Conservation (phyloP, 371 early-diverging fungal genomes). For the Mortierella sp. region DNA sequence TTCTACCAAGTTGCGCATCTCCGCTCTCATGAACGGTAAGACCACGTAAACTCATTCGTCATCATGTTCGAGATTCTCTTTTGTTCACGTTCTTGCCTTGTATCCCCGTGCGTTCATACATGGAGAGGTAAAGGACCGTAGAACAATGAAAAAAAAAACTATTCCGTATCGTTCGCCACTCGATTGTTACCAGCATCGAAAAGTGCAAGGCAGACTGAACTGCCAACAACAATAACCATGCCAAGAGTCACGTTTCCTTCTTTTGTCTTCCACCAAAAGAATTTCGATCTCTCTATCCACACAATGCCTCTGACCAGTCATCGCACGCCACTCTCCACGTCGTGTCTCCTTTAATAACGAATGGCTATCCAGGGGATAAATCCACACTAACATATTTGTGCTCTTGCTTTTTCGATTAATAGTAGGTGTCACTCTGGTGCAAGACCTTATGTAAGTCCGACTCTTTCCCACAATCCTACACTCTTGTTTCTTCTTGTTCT, state of each 20-base stretch:
- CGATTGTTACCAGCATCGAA: background rate
- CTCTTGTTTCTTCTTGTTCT: conserved; percentile 15
- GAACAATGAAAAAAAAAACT: too few relatives aligned
- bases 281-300: background rate
- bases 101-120: background rate
- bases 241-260: conserved; percentile 17
- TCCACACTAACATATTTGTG: background rate
- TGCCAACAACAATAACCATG: background rate
- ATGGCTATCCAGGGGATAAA: conserved; percentile 11
- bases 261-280: conserved; percentile 24
- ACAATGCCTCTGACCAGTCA: conserved; percentile 2
- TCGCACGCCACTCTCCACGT: conserved; percentile 11
- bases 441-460: conserved; percentile 55
- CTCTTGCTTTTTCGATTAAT: background rate
- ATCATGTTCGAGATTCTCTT: background rate
- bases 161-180: too few relatives aligned
- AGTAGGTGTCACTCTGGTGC: conserved; percentile 47
- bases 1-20: conserved; percentile 84
- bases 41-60: background rate
- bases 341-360: conserved; percentile 9
- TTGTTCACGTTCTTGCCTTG: background rate
- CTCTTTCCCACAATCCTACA: background rate
- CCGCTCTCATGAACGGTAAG: conserved; percentile 79
- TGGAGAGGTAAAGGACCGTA: too few relatives aligned
- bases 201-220: background rate